These are phyloP conservation scores for Funneliformis geosporum DNA, from an alignment of 192 early-diverging fungal genomes.

Conservation along the genomic window DNA sequence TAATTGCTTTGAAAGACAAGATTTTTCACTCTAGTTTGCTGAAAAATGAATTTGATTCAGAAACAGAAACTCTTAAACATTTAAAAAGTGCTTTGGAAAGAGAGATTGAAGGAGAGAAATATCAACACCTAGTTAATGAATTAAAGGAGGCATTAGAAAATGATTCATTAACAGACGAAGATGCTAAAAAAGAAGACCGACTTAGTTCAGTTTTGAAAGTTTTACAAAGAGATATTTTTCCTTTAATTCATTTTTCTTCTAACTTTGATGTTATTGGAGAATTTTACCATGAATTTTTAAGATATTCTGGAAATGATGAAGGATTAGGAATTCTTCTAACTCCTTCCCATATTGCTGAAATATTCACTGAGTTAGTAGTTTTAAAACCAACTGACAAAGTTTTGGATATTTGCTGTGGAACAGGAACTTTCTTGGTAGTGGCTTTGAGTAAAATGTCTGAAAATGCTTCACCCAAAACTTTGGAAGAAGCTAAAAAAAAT, in stretches of 20 bases:
- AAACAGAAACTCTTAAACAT: background rate
- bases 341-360: background rate
- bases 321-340: background rate
- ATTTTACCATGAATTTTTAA: slow-evolving; percentile 8
- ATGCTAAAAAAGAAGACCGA: background rate
- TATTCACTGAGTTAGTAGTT: background rate
- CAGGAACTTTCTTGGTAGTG: background rate
- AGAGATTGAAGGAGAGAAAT: too few relatives aligned
- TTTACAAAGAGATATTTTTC: background rate
- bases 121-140: too few relatives aligned
- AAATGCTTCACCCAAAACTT: too few relatives aligned
- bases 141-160: too few relatives aligned
- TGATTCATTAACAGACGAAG: background rate
- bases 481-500: background rate
- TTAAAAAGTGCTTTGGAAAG: background rate
- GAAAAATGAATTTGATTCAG: background rate
- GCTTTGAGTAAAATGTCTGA: too few relatives aligned
- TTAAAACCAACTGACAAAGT: background rate
- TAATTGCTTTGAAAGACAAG: background rate
- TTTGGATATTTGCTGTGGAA: slow-evolving; percentile 6
- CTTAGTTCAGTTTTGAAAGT: background rate
- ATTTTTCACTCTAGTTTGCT: background rate
- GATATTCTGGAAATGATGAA: background rate
- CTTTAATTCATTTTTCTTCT: slow-evolving; percentile 13
- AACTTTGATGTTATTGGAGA: background rate